These are phyloP conservation scores for Solanum paucissectum DNA, from an alignment of 257 asterid species.

Conservation along the genomic window DNA sequence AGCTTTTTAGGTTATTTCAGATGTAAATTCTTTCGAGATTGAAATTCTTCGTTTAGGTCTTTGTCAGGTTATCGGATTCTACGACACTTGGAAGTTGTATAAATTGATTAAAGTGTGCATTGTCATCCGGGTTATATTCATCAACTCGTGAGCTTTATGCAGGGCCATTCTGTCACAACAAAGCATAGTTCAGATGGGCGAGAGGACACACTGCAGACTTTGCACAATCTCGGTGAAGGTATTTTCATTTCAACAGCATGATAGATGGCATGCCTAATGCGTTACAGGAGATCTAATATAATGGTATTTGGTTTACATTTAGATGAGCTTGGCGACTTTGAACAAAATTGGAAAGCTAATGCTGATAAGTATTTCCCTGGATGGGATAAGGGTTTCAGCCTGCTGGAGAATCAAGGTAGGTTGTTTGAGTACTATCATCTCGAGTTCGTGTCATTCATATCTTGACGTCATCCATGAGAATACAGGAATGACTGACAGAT, in stretches of 20 bases:
- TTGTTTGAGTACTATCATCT: not conserved
- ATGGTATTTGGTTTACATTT: not conserved
- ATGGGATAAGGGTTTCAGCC: constrained; percentile 49
- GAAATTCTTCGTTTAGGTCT: not conserved
- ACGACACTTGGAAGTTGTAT: not conserved
- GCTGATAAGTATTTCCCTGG: constrained; percentile 63
- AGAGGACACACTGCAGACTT: constrained; percentile 55
- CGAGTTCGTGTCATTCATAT: not conserved
- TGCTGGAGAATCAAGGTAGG: constrained; percentile 49
- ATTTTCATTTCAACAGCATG: not conserved
- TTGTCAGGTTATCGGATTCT: not conserved
- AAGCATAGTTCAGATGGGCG: constrained; percentile 42
- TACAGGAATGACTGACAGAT: no score
- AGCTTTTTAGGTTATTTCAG: not conserved
- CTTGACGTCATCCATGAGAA: not conserved
- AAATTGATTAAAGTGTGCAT: not conserved
- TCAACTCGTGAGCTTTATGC: not conserved
- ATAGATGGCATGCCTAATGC: not conserved
- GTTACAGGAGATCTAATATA: not conserved
- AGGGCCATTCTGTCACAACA: constrained; percentile 76
- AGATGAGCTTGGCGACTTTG: constrained; percentile 71
- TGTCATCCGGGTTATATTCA: not conserved
- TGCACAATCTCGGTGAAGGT: constrained; percentile 92
- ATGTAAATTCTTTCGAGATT: not conserved
- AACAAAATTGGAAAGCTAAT: constrained; percentile 58